These are phyloP conservation scores for Pleurozium schreberi DNA, from an alignment of 225 moss, liverwort and hornwort species.

Conservation along the genomic window DNA sequence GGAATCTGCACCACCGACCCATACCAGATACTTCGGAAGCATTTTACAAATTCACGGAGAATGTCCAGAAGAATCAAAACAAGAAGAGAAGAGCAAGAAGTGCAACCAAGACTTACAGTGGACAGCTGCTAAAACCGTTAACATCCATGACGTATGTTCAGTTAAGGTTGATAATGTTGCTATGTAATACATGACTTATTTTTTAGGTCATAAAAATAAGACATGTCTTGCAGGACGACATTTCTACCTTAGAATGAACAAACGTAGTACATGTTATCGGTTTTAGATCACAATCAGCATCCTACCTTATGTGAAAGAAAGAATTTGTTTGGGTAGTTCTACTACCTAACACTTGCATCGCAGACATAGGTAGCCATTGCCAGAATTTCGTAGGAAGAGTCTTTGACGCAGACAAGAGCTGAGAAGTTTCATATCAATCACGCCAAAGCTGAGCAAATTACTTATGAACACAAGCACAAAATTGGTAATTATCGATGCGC, in stretches of 20 bases:
- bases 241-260: no score
- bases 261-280: no score
- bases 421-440: background rate
- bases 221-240: no score
- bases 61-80: background rate
- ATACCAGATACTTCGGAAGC: background rate
- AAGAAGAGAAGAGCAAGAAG: background rate
- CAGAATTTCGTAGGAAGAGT: background rate
- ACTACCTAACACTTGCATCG: background rate
- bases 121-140: no score
- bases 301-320: no score
- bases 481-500: background rate
- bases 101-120: no score
- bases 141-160: no score
- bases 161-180: no score
- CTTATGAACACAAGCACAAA: background rate
- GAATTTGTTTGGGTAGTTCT: background rate
- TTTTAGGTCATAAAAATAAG: no score
- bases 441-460: background rate
- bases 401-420: background rate
- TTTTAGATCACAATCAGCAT: no score
- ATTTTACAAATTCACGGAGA: no score
- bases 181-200: no score
- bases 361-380: background rate
- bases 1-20: background rate